These are phyloP conservation scores for Schizosaccharomyces versatilis DNA, from an alignment of 1,139 yeast genomes.

Conservation along the genomic window DNA sequence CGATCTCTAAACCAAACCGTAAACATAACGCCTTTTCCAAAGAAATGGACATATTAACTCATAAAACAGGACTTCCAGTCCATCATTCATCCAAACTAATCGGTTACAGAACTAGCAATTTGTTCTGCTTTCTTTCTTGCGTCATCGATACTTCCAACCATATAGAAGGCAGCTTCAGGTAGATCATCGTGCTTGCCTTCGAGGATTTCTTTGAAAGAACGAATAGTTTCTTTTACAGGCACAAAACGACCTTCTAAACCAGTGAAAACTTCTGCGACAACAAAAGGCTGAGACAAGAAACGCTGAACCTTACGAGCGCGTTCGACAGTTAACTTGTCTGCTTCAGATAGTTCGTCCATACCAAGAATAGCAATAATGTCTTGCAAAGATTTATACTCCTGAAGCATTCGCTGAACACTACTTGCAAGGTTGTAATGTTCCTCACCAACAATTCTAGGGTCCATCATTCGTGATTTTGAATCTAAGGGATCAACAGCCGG, in stretches of 20 bases:
- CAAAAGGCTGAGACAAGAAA: constrained; percentile 98
- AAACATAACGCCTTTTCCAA: too few relatives aligned
- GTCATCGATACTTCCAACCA: constrained; percentile 99
- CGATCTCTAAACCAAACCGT: too few relatives aligned
- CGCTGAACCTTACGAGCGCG: constrained; percentile 99
- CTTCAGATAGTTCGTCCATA: constrained; percentile 99
- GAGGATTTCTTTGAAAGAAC: constrained; percentile 88
- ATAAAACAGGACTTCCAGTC: too few relatives aligned
- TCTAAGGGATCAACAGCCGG: constrained; percentile 99
- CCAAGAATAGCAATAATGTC: constrained; percentile 99
- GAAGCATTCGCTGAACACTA: constrained; percentile 90
- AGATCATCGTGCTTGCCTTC: constrained; percentile 96
- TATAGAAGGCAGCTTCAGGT: constrained; percentile 98
- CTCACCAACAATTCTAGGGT: constrained; percentile 90
- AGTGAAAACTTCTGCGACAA: constrained; percentile 98
- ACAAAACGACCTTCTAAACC: constrained; percentile 98
- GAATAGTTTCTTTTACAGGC: constrained; percentile 81
- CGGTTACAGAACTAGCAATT: constrained; percentile 20
- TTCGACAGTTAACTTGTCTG: constrained; percentile 96
- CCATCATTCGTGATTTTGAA: constrained; percentile 96
- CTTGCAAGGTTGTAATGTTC: constrained; percentile 95
- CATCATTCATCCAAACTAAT: too few relatives aligned
- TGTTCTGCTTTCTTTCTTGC: constrained; percentile 96
- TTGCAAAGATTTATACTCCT: constrained; percentile 98
- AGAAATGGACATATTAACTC: too few relatives aligned